These are phyloP conservation scores for Pythium periplocum DNA, from an alignment of 352 stramenopile genomes.

Conservation along the genomic window DNA sequence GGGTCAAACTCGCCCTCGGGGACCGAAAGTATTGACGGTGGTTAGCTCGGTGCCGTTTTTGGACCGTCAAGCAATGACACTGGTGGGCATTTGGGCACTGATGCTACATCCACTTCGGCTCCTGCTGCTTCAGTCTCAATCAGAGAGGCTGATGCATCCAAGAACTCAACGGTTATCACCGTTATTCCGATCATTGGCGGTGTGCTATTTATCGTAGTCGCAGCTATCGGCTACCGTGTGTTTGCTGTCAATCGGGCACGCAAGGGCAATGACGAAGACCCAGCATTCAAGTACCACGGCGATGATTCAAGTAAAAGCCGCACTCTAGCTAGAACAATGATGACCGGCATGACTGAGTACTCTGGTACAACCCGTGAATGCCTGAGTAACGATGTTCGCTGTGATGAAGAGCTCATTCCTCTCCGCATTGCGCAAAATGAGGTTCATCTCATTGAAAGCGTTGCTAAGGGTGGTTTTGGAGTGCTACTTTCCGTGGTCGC, in stretches of 20 bases:
- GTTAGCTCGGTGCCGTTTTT: too few relatives aligned
- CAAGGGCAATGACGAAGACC: background rate
- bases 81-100: background rate
- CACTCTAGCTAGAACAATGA: too few relatives aligned
- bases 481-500: conserved; percentile 5
- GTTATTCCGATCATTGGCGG: conserved; percentile 4
- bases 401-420: conserved; percentile 12
- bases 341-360: background rate
- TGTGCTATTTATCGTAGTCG: background rate
- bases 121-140: background rate
- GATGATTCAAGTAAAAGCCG: too few relatives aligned
- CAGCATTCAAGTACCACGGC: too few relatives aligned
- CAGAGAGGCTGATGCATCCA: background rate
- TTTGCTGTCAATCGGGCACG: background rate
- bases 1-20: background rate
- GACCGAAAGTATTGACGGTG: too few relatives aligned
- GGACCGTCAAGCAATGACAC: too few relatives aligned
- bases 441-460: conserved; percentile 5
- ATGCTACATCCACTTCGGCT: background rate
- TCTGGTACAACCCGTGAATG: conserved; percentile 5
- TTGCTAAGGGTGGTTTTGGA: conserved; percentile 21
- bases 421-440: conserved; percentile 7
- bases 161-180: background rate
- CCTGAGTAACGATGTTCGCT: conserved; percentile 20
- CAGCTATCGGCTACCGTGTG: background rate